Base-by-base conservation (phyloP, 805 yeast species). In the Wickerhamomyces pijperi region DNA sequence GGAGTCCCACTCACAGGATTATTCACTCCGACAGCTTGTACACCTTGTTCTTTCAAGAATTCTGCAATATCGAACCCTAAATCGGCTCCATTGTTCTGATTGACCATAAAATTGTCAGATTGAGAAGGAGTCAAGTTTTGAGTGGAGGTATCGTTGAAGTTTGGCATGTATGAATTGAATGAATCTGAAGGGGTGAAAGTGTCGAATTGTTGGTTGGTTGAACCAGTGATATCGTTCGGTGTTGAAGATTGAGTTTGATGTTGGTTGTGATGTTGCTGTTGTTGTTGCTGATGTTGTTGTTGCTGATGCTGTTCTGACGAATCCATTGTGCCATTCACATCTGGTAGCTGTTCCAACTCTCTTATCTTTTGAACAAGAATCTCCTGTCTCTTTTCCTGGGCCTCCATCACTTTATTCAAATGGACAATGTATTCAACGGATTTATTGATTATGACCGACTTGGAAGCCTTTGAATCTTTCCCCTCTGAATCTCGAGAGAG, bases 341-440 rank as follows among this genome's bases (percentile, higher is more conserved):
- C 54, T 3, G 50, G 47, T 20, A 45, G 28, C 19, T 51, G 47
- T 29, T 60, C 59, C 34, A 65, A 37, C 42, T 65, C 64, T 14
- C 53, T 45, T 12, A 72, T 63, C 40, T 64, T 64, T 1, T 51
- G 40, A 16, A 60, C 51, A 25, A 82, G 55, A 17, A 65, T 61
- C 2, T 47, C 55, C 39, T 68, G 58, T 42, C 78, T 61, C 19
- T 56, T 55, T 32, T 72, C 74, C 54, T 82, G 92, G 37, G 64
- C 62, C 6, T 63, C 61, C 50, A 79, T 60, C 5, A 82, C 84
- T 39, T 71, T 69, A 44, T 75, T 70, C 45, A 86, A 64, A 55
- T 78, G 80, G 8, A 58, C 65, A 35, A 87, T 76, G 56, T 88
- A 87, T 36, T 83, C 94, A 17, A 87, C 94, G 1, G 94, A 74